These are phyloP conservation scores for Amaranthus tricolor DNA, from an alignment of 179 eudicot species.

Conservation along the genomic window DNA sequence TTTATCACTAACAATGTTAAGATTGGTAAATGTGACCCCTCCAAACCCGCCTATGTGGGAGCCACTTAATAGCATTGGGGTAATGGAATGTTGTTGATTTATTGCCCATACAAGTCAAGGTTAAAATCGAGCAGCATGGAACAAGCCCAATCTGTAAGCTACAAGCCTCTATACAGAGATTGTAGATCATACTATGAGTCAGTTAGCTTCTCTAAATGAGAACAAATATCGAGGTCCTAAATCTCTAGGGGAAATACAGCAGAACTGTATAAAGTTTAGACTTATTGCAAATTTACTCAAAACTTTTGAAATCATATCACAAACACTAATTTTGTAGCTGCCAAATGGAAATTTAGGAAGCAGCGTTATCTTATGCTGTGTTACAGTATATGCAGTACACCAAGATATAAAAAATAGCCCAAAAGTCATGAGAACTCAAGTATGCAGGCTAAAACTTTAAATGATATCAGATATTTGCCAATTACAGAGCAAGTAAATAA, in stretches of 20 bases:
- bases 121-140: neutral
- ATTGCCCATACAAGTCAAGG: neutral
- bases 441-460: neutral
- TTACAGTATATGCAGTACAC: neutral
- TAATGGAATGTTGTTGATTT: neutral
- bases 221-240: neutral
- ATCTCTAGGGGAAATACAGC: neutral
- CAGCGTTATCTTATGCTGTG: neutral
- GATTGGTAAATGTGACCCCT: too few species aligned
- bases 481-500: neutral
- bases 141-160: neutral
- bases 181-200: neutral
- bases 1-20: too few species aligned
- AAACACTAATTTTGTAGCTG: neutral
- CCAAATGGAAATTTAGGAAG: neutral
- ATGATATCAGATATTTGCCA: neutral
- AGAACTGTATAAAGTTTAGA: neutral
- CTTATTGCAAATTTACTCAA: too few species aligned
- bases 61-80: too few species aligned
- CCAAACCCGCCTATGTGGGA: too few species aligned
- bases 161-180: neutral
- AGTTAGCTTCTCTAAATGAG: neutral
- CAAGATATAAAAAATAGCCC: neutral
- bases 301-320: neutral
- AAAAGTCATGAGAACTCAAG: conserved; percentile 1